A percentile compares a stretch with the other conserved stretches of the same genome.
phyloP scores from a whole-genome alignment of 2,329 filamentous ascomycete genomes.

The Acrodontium crateriforme region DNA sequence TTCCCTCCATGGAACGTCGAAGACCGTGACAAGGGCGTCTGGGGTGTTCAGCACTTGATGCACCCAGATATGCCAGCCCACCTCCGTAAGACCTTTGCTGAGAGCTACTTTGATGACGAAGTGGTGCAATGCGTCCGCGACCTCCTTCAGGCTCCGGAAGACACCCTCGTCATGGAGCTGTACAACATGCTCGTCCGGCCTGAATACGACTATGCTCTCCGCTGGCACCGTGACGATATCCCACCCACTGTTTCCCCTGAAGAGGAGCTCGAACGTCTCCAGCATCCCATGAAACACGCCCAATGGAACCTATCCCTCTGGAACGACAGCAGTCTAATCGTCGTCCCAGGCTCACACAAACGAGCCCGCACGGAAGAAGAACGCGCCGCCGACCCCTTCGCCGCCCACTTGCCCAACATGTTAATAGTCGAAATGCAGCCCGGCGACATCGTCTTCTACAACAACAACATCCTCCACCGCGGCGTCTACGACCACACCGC shows the following conservation, averaged over 20 bases:
- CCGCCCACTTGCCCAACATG: conserved; percentile 47
- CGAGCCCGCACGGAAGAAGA: conserved; percentile 58
- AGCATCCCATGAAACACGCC: conserved; percentile 53
- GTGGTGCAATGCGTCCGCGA: conserved; percentile 51
- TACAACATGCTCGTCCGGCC: conserved; percentile 76
- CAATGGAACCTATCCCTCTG: conserved; percentile 82
- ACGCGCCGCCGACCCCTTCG: conserved; percentile 52
- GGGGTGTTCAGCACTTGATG: conserved; percentile 78
- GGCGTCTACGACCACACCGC: conserved; percentile 47
- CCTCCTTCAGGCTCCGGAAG: conserved; percentile 40
- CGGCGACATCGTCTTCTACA: conserved; percentile 75
- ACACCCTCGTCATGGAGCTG: conserved; percentile 69
- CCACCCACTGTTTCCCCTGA: conserved; percentile 48
- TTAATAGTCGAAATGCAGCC: conserved; percentile 51
- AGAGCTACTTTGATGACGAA: conserved; percentile 56
- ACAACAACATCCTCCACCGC: conserved; percentile 75
- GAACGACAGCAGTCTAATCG: conserved; percentile 57
- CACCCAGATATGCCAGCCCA: conserved; percentile 55
- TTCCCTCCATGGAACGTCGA: conserved; percentile 68
- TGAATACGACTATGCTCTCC: conserved; percentile 53
- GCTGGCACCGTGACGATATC: conserved; percentile 82
- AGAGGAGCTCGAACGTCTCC: conserved; percentile 51
- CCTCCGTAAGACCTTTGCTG: conserved; percentile 41
- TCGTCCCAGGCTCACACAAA: conserved; percentile 63
- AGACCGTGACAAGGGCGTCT: conserved; percentile 49